Evolutionary conservation across 139 green algal genomes (phyloP).

Genomic region (Micromonas pusilla): DNA sequence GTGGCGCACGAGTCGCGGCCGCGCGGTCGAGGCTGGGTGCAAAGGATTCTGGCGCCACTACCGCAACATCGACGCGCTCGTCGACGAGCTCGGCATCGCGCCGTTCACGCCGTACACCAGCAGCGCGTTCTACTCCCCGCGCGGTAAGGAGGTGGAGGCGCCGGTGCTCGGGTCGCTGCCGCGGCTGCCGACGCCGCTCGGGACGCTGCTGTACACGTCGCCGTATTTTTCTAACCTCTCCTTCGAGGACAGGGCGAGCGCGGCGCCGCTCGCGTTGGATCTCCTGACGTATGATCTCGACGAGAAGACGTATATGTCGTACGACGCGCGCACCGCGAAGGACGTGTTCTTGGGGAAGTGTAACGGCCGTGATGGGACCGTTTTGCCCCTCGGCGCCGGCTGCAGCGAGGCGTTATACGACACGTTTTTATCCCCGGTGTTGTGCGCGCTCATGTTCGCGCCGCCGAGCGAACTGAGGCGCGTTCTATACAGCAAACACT

Average conservation of each 20-base stretch:
- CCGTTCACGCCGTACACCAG: constrained; percentile 26
- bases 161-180: not conserved
- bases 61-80: constrained; percentile 38
- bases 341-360: constrained; percentile 11
- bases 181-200: constrained; percentile 29
- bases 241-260: not conserved
- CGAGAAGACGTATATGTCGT: constrained; percentile 16
- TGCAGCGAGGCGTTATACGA: constrained; percentile 24
- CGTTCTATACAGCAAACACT: too few relatives aligned
- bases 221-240: constrained; percentile 30
- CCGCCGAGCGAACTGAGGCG: constrained; percentile 33
- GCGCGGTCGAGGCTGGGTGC: constrained; percentile 38
- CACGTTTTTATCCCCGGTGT: constrained; percentile 27
- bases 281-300: not conserved
- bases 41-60: constrained; percentile 47
- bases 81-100: constrained; percentile 33
- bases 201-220: constrained; percentile 38
- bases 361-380: not conserved
- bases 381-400: not conserved
- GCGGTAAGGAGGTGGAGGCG: constrained; percentile 19
- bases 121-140: constrained; percentile 29
- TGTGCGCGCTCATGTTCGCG: constrained; percentile 30
- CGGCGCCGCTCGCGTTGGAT: not conserved
- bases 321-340: constrained; percentile 27
- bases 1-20: constrained; percentile 24